Percentiles rank a stretch among this genome's conserved stretches.
phyloP scores from a whole-genome alignment of 2,329 filamentous ascomycete genomes.

The Septoria linicola region DNA sequence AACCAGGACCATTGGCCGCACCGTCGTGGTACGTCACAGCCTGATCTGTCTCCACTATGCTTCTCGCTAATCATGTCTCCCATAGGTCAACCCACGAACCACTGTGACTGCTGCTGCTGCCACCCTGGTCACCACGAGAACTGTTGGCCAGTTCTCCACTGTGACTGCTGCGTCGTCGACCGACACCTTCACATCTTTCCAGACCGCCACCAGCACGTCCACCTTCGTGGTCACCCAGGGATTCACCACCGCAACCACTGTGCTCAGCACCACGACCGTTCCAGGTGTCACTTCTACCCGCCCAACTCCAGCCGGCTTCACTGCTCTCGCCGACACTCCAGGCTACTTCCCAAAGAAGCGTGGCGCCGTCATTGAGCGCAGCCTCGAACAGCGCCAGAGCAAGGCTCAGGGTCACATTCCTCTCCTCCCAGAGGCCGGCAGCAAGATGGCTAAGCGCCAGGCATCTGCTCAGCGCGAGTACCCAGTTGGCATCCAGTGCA shows the following conservation, averaged over 20 bases:
- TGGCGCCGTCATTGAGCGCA: not conserved
- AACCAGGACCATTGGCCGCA: constrained; percentile 6
- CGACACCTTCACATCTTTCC: constrained; percentile 8
- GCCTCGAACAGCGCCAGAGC: not conserved
- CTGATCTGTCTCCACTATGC: not conserved
- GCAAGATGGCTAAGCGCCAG: constrained; percentile 4
- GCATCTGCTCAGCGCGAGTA: not conserved
- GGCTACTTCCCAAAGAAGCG: constrained; percentile 9
- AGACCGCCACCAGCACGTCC: constrained; percentile 4
- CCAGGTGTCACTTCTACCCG: constrained; percentile 6
- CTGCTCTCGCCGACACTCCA: constrained; percentile 1
- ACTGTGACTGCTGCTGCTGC: not conserved
- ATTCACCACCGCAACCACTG: not conserved
- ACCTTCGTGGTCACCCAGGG: not conserved
- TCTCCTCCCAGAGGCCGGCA: not conserved
- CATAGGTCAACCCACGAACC: not conserved
- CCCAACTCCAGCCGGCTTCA: constrained; percentile 10
- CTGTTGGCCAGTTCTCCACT: not conserved
- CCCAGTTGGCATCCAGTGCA: constrained; percentile 11
- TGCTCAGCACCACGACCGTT: constrained; percentile 3
- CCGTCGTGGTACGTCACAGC: not conserved
- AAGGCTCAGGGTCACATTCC: not conserved
- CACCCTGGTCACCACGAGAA: constrained; percentile 1
- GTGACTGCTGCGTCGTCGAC: constrained; percentile 12
- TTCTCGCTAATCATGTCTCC: not conserved